Base-by-base conservation (phyloP, 2,329 filamentous ascomycete genomes). In the Aspergillus sp. region DNA sequence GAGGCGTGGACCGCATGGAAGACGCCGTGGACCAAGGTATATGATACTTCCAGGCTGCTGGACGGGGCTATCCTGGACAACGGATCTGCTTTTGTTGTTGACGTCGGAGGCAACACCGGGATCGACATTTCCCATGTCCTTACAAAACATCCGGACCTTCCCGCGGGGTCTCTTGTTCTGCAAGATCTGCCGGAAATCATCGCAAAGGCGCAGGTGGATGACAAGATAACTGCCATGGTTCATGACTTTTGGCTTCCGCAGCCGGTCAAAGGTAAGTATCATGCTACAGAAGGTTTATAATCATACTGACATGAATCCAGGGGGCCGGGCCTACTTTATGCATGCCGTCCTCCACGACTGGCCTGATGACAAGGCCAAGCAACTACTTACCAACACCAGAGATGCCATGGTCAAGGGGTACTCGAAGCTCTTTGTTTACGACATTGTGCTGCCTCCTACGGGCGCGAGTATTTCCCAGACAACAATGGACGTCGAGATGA, bases 121-220 rank as follows among this genome's bases (percentile, higher is more conserved):
- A 68, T 74, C 19, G 75, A 78, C 57, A 62, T 75, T 8, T 64
- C 65, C 2, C 66, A 67, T 22, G 64, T 77, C 8, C 62, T 70
- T 4, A 54, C 59, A 15, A 66, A 64, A 9, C 70, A 72, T 46
- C 75, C 75, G 0, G 64, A 72, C 1, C 57, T 73, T 11, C 72
- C 70, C 12, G 56, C 64, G 3, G 68, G 70, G 1, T 3, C 27
- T 66, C 65, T 78, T 1, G 64, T 79, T 1, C 59, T 79, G 24
- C 73, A 78, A 46, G 76, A 78, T 57, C 68, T 74, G 1, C 73
- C 74, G 1, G 70, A 75, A 33, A 67, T 75, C 1, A 69, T 78
- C 47, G 59, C 58, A n/a, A 65, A 62, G 6, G 59, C 58, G 1
- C 58, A 60, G 11, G 55, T 68, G 24, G 68, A 71, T 20, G 57